Percentiles rank a stretch among this genome's conserved stretches.
These are phyloP conservation scores for Zopfochytrium polystomum DNA, from an alignment of 371 early-diverging fungal genomes.

Conservation along the genomic window DNA sequence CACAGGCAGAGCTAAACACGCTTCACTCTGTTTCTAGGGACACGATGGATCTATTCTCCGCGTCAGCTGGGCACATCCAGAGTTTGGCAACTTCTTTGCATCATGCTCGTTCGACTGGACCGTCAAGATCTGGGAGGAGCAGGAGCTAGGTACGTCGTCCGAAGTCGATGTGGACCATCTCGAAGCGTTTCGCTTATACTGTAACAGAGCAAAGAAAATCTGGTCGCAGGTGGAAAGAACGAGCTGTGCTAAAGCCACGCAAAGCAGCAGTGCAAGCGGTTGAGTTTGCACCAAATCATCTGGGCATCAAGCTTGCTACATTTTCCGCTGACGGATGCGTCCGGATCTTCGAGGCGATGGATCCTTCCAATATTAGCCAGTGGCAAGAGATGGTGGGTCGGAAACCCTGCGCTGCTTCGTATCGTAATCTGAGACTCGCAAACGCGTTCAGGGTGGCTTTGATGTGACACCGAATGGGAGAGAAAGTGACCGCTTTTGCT, in stretches of 20 bases:
- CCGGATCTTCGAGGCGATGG: conserved; percentile 86
- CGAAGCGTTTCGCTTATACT: background rate
- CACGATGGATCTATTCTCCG: conserved; percentile 85
- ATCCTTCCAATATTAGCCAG: conserved; percentile 70
- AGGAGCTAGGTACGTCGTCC: conserved; percentile 56
- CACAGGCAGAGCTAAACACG: background rate
- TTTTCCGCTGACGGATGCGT: conserved; percentile 83
- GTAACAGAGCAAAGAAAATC: conserved; percentile 36
- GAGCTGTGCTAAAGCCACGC: conserved; percentile 67
- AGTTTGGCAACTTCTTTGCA: conserved; percentile 88
- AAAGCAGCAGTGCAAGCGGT: conserved; percentile 79
- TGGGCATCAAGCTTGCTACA: conserved; percentile 77
- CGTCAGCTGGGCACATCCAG: conserved; percentile 89
- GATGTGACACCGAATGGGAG: conserved; percentile 27
- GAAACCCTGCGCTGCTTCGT: background rate
- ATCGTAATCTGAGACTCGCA: background rate
- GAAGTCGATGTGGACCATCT: background rate
- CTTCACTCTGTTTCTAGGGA: conserved; percentile 44
- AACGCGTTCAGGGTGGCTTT: conserved; percentile 32
- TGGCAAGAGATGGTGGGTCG: conserved; percentile 72
- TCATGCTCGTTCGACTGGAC: conserved; percentile 88
- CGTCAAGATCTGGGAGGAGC: conserved; percentile 89
- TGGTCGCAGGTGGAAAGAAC: conserved; percentile 65
- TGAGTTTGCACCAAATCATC: conserved; percentile 80
- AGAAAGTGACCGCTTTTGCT: conserved; percentile 52